A percentile compares a stretch with the other conserved stretches of the same genome.
Conservation (phyloP, 1,284 basidiomycete genomes). For the Golubevia sp. region DNA sequence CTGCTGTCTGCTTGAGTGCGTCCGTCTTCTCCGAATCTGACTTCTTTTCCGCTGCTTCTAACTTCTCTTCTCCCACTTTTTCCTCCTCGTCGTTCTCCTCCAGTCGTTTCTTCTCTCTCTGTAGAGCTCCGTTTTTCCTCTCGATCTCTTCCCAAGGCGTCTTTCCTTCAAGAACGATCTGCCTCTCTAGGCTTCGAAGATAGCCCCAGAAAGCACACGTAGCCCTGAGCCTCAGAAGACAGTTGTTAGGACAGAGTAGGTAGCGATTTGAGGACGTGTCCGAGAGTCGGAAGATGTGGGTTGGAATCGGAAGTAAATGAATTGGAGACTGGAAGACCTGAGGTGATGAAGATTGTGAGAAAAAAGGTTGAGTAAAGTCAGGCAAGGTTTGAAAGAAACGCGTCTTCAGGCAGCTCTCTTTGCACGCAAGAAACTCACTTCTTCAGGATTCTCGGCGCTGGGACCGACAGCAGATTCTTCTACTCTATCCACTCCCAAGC, state of each 20-base stretch:
- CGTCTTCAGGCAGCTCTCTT: not conserved
- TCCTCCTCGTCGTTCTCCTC: not conserved
- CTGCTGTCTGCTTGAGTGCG: constrained; percentile 2
- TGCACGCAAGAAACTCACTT: not conserved
- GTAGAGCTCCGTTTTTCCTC: not conserved
- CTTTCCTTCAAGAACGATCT: constrained; percentile 56
- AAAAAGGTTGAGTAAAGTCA: not conserved
- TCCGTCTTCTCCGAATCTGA: not conserved
- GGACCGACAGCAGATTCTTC: not conserved
- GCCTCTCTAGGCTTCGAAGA: constrained; percentile 49
- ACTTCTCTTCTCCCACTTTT: constrained; percentile 1
- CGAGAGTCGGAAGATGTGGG: constrained; percentile 55
- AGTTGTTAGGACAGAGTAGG: constrained; percentile 54
- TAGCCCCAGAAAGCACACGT: constrained; percentile 57
- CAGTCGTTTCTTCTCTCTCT: constrained; percentile 2
- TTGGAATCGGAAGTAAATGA: constrained; percentile 37
- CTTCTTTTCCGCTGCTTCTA: not conserved
- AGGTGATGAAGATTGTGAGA: not conserved
- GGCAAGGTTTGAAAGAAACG: not conserved
- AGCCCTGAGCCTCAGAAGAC: constrained; percentile 42
- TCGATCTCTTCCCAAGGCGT: constrained; percentile 28
- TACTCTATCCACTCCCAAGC: not conserved
- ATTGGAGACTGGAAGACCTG: not conserved
- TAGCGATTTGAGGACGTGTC: constrained; percentile 43
- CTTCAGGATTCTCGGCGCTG: not conserved